Percentiles rank a stretch among this genome's conserved stretches.
phyloP scores from a whole-genome alignment of 768 basidiomycete genomes.

The Fomitopsis pulvina region DNA sequence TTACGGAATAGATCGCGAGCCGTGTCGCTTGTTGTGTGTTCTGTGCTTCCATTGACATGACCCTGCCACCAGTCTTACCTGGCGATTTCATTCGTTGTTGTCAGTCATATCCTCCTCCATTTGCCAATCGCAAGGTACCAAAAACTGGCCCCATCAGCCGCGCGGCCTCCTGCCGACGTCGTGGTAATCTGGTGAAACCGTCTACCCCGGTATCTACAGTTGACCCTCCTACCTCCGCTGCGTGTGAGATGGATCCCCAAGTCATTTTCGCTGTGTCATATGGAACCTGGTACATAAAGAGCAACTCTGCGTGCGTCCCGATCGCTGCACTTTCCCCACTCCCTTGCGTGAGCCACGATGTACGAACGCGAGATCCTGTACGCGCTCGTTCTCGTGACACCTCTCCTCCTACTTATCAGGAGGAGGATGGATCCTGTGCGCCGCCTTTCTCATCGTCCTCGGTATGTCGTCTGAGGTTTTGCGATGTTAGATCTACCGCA shows the following conservation, averaged over 20 bases:
- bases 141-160: background rate
- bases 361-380: background rate
- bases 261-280: background rate
- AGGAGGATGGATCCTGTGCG: constrained; percentile 7
- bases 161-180: background rate
- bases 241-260: background rate
- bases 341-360: background rate
- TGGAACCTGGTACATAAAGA: background rate
- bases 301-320: background rate
- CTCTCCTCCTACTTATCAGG: background rate
- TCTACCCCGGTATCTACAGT: background rate
- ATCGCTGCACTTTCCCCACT: background rate
- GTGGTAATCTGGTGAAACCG: background rate
- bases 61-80: too few species aligned
- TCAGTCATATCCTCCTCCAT: too few species aligned
- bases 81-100: background rate
- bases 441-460: too few species aligned
- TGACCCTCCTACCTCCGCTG: background rate
- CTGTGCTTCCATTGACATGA: too few species aligned
- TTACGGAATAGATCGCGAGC: too few species aligned
- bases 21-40: too few species aligned
- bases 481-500: constrained; percentile 15
- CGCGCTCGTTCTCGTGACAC: background rate
- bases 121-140: too few species aligned
- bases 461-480: background rate